Evolutionary conservation across 2,329 filamentous ascomycete species (phyloP).

Genomic region (Sporothrix pallida): DNA sequence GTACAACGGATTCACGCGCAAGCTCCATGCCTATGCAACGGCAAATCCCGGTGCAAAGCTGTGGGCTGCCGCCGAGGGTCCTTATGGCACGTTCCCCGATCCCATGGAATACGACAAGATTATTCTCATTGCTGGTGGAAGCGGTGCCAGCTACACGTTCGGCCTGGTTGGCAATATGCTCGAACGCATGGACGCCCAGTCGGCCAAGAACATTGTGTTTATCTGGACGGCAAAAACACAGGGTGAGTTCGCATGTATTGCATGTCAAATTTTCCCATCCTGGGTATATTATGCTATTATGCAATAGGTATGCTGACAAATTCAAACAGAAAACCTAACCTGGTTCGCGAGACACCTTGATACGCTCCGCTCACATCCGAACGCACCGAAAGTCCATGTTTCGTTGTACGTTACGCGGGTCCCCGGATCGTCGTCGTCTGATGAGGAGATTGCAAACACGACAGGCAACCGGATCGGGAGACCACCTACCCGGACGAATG

Average conservation of each 20-base stretch:
- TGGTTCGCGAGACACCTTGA: slow-evolving; percentile 51
- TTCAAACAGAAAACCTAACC: slow-evolving; percentile 42
- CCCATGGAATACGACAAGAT: slow-evolving; percentile 60
- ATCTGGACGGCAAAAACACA: slow-evolving; percentile 57
- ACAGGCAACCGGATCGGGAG: slow-evolving; percentile 30
- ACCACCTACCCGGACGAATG: background rate
- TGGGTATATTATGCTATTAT: no score
- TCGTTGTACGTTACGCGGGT: slow-evolving; percentile 49
- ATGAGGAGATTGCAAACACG: slow-evolving; percentile 20
- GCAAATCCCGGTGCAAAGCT: slow-evolving; percentile 56
- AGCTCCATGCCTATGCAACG: slow-evolving; percentile 58
- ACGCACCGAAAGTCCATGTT: slow-evolving; percentile 48
- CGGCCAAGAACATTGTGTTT: slow-evolving; percentile 52
- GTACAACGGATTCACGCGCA: slow-evolving; percentile 63
- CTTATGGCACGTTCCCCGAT: slow-evolving; percentile 63
- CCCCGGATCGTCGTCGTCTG: slow-evolving; percentile 31
- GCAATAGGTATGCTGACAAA: background rate
- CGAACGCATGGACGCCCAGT: slow-evolving; percentile 49
- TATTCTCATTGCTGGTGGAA: slow-evolving; percentile 65
- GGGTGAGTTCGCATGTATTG: slow-evolving; percentile 45
- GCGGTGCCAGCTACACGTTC: slow-evolving; percentile 65
- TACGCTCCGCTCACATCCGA: slow-evolving; percentile 48
- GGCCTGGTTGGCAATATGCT: slow-evolving; percentile 55
- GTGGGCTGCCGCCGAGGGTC: slow-evolving; percentile 61
- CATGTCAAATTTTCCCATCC: no score